Base-by-base conservation (phyloP, 2,329 filamentous ascomycete genomes). In the Trichoderma sp. region DNA sequence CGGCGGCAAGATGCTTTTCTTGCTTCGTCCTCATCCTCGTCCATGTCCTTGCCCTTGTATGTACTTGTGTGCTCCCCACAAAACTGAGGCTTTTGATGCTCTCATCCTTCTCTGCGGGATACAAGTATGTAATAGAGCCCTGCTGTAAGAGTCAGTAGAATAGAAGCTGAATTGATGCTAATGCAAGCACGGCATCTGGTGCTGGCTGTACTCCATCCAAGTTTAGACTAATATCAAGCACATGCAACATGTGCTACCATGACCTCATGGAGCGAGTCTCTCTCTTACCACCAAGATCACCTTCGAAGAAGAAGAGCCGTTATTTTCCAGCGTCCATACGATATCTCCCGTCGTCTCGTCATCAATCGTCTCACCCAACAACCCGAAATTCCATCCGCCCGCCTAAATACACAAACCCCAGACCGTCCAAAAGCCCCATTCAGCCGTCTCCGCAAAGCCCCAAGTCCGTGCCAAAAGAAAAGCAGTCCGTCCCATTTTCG, bases 1-100 rank as follows among this genome's bases (percentile, higher is more conserved):
- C 17, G 53, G 64, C 64, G 42, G 64, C 64, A 60, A 53, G 42
- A 34, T 66, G 25, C 64, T 34, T 50, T 50, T 8, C 19, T 8
- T 27, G 39, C 34, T 35, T 50, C 22, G 13, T n/a, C n/a, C 19
- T 53, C 50, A 22, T 64, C 29, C 10, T 34, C 32, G 12, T 53
- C 15, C 27, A 1, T 22, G 27, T 6, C 17, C 22, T 29, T 22
- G 15, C 39, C 4, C 54, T 27, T 13, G 34, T 53, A 25, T 57
- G n/a, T 58, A 13, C 35, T 10, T 6, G 54, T 22, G 10, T 19
- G 22, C 19, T 13, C 10, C 42, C 42, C 42, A 48, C 42, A 48
- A 22, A 52, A 17, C 25, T 52, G 48, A 12, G 48, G 22, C 48
- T 52, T 52, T 25, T 42, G 15, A 2, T 52, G 48, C 25, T 52